phyloP scores from a whole-genome alignment of 1,139 yeast genomes.

The Candida sp. region DNA sequence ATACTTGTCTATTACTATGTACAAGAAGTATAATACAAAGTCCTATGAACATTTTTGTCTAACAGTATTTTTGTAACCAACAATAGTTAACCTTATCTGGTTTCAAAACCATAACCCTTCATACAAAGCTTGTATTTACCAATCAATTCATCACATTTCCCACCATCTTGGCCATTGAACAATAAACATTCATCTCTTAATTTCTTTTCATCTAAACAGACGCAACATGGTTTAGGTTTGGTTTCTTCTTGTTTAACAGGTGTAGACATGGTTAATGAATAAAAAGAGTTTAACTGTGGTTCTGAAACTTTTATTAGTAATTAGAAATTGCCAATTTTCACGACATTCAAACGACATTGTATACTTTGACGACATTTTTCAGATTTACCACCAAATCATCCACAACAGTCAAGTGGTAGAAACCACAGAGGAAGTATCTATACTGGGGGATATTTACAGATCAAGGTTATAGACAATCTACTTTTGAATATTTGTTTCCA shows the following conservation, averaged over 20 bases:
- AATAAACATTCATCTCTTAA: constrained; percentile 84
- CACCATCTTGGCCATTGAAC: constrained; percentile 78
- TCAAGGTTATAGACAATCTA: too few relatives aligned
- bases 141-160: constrained; percentile 74
- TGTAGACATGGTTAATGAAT: neutral
- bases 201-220: constrained; percentile 83
- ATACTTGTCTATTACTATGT: neutral
- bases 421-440: too few relatives aligned
- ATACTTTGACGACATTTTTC: too few relatives aligned
- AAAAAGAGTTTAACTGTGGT: neutral
- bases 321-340: neutral
- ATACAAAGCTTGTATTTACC: constrained; percentile 77
- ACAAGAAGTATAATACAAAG: neutral
- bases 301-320: neutral
- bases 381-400: too few relatives aligned
- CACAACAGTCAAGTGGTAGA: too few relatives aligned
- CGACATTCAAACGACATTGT: neutral
- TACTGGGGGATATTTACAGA: too few relatives aligned
- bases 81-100: neutral
- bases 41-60: neutral
- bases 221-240: constrained; percentile 96
- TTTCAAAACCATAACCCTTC: constrained; percentile 80
- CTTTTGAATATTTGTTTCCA: too few relatives aligned
- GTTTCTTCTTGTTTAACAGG: constrained; percentile 11
- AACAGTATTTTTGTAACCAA: too few relatives aligned